Evolutionary conservation across 2,329 filamentous ascomycete species (phyloP), one percentile per base, ranked within the genome.

Genomic region (Xylaria sp.): DNA sequence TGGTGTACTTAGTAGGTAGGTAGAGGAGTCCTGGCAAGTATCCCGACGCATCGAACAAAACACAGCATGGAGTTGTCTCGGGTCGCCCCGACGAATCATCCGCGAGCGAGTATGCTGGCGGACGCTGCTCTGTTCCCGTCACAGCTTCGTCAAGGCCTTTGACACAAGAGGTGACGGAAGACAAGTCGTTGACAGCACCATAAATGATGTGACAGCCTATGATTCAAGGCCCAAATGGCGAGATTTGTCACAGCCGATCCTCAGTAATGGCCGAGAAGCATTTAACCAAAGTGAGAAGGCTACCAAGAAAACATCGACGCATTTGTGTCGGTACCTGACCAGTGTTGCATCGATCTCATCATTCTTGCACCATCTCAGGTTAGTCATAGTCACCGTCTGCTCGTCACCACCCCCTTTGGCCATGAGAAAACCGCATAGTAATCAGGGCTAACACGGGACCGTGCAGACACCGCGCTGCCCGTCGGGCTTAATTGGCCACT

Each of bases 331-430:
- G 58, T 60, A 57, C 60, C 60, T 62, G 49, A 53, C 19, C 15
- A 17, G 40, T 56, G 59, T 56, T 57, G 59, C 54, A 59, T 46
- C 52, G 54, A 62, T 58, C 60, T 62, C 60, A 58, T 50, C 54
- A 62, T 58, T 62, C 60, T 62, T 55, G 60, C 54, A 40, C 55
- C 60, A 60, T 60, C 57, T 51, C 28, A 31, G 28, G 28, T 31
- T 31, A 31, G 28, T 31, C 28, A 31, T 31, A 23, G 43, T 25
- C 43, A 19, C 43, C 37, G 15, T 40, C 37, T 40, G 15, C 3
- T 40, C 4, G 45, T 47, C 43, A 46, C 12, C 23, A 28, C 12
- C 23, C n/a, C 12, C 11, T 46, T 14, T 28, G 21, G 19, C 11
- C 23, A 12, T 28, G 9, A 9, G 5, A 31, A 31, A 31, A 31